Percentiles rank a stretch among this genome's conserved stretches.
phyloP scores from a whole-genome alignment of 2,329 filamentous ascomycete species.

The Stemphylium lycopersici region DNA sequence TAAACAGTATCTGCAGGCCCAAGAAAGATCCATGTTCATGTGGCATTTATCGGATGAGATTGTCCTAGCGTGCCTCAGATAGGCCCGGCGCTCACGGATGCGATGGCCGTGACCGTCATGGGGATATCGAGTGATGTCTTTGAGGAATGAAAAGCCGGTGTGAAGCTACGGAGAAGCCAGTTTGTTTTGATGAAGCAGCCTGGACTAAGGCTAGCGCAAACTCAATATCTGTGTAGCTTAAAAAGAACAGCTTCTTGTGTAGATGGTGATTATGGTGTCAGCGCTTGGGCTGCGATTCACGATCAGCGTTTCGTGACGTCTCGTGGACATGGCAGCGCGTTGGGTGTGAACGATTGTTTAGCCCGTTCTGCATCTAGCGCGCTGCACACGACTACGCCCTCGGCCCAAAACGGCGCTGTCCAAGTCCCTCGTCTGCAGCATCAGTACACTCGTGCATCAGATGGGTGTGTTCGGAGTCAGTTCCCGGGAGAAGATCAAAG shows the following conservation, averaged over 20 bases:
- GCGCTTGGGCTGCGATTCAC: slow-evolving; percentile 2
- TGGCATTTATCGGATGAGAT: background rate
- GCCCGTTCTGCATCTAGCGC: background rate
- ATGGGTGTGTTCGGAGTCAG: background rate
- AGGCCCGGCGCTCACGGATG: background rate
- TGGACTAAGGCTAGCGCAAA: slow-evolving; percentile 7
- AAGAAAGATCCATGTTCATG: slow-evolving; percentile 6
- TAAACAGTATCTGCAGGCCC: slow-evolving; percentile 1
- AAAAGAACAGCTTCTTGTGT: slow-evolving; percentile 3
- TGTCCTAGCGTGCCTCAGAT: slow-evolving; percentile 3
- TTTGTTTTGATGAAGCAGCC: background rate
- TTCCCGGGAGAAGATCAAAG: background rate
- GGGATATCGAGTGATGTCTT: background rate
- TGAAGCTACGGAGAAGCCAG: background rate
- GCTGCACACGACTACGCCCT: background rate
- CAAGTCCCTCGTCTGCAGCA: background rate
- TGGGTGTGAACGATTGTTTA: background rate
- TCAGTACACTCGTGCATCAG: background rate
- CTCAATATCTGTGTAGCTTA: slow-evolving; percentile 1
- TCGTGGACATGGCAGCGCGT: background rate
- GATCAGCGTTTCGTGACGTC: background rate
- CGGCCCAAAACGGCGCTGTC: background rate
- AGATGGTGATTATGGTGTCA: background rate
- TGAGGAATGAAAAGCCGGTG: background rate
- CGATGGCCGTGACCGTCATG: background rate